These are phyloP conservation scores for Suhomyces emberorum DNA, from an alignment of 805 yeast genomes.

Conservation along the genomic window DNA sequence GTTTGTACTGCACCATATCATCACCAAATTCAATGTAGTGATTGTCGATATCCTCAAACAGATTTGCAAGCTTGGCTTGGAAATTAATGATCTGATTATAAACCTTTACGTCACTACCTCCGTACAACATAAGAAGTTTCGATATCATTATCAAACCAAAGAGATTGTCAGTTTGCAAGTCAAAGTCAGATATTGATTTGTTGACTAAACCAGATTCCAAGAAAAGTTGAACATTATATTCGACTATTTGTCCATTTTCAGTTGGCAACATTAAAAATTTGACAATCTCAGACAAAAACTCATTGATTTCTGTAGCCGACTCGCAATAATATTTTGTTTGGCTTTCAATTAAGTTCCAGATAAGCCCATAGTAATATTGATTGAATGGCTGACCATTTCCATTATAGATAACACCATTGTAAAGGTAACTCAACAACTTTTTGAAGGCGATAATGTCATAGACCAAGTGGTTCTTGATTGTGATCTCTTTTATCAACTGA, in stretches of 20 bases:
- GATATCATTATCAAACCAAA: conserved; percentile 29
- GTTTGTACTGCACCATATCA: conserved; percentile 10
- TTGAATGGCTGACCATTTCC: conserved; percentile 16
- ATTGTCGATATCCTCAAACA: conserved; percentile 39
- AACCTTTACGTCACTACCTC: conserved; percentile 5
- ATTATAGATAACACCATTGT: conserved; percentile 21
- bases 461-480: conserved; percentile 29
- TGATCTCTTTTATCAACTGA: conserved; percentile 34
- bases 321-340: conserved; percentile 25
- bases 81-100: conserved; percentile 23
- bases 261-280: conserved; percentile 16
- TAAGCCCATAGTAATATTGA: conserved; percentile 26
- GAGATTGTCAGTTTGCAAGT: conserved; percentile 28
- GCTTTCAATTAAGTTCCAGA: conserved; percentile 33
- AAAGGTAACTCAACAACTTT: conserved; percentile 28
- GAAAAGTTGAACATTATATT: conserved; percentile 16
- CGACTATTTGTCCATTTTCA: conserved; percentile 6
- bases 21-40: conserved; percentile 29
- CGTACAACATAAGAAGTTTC: conserved; percentile 17
- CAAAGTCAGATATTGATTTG: conserved; percentile 23
- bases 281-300: conserved; percentile 29
- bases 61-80: conserved; percentile 29
- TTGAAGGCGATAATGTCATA: conserved; percentile 26
- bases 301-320: conserved; percentile 20
- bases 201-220: conserved; percentile 30